Evolutionary conservation across 495 filamentous ascomycete species (phyloP).

Genomic region (Jackrogersella minutella): DNA sequence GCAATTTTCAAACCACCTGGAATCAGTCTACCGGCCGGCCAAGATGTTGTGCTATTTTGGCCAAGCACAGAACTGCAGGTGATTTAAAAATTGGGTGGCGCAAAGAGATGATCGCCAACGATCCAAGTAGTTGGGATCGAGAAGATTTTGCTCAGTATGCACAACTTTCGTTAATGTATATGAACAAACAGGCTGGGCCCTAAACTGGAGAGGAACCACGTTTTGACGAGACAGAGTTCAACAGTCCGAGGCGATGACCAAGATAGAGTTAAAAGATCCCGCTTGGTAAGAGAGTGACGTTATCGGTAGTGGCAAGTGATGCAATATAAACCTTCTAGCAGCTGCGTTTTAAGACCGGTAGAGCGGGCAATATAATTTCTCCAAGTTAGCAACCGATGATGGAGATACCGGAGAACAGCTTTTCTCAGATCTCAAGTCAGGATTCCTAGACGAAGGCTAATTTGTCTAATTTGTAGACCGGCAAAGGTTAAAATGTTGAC

Average conservation of each 20-base stretch:
- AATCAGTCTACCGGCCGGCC: conserved; percentile 12
- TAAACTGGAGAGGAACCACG: neutral
- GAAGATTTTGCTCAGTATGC: neutral
- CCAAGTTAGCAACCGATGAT: conserved; percentile 3
- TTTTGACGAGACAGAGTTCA: conserved; percentile 7
- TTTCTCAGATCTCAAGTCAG: conserved; percentile 14
- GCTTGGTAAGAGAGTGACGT: conserved; percentile 9
- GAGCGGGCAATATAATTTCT: conserved; percentile 16
- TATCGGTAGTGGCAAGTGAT: neutral
- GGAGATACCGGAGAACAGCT: conserved; percentile 2
- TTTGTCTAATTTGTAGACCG: conserved; percentile 7
- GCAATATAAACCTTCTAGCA: neutral
- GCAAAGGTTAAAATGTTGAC: neutral
- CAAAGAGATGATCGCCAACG: neutral
- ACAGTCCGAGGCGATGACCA: neutral
- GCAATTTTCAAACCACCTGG: conserved; percentile 25
- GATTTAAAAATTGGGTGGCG: neutral
- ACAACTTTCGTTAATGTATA: conserved; percentile 8
- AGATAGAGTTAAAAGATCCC: conserved; percentile 5
- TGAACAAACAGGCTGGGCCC: neutral
- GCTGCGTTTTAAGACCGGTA: neutral
- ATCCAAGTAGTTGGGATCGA: neutral
- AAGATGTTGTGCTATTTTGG: conserved; percentile 14
- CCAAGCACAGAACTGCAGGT: conserved; percentile 16
- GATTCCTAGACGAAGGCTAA: conserved; percentile 18